Percentiles rank a stretch among this genome's conserved stretches.
Conservation (phyloP, 2,329 filamentous ascomycete genomes). For the Talaromyces rugulosus region DNA sequence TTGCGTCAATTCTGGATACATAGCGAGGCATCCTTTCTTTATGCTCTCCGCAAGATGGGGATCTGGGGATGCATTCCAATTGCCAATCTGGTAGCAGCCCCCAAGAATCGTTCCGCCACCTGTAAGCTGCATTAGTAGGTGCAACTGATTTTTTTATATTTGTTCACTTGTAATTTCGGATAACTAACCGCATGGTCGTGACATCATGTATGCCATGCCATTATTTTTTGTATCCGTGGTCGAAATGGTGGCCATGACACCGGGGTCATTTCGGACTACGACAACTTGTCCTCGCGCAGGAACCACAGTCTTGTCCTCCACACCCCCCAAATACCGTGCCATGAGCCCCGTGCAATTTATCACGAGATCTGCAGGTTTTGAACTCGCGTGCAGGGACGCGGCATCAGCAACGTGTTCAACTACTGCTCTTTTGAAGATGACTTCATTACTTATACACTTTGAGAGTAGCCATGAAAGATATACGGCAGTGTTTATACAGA, state of each 20-base stretch:
- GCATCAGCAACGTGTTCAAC: constrained; percentile 73
- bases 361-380: constrained; percentile 57
- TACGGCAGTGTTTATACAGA: constrained; percentile 86
- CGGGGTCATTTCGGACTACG: constrained; percentile 72
- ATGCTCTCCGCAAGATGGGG: constrained; percentile 75
- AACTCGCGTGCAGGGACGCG: constrained; percentile 51
- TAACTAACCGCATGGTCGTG: constrained; percentile 52
- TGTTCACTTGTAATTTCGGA: neutral
- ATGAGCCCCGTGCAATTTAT: constrained; percentile 83
- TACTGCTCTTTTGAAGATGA: constrained; percentile 59
- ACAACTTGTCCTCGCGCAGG: constrained; percentile 82
- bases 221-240: constrained; percentile 69
- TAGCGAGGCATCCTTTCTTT: constrained; percentile 61
- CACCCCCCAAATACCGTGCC: constrained; percentile 72
- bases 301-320: constrained; percentile 67
- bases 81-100: constrained; percentile 75
- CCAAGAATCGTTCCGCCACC: constrained; percentile 77
- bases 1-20: constrained; percentile 33
- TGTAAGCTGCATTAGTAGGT: neutral
- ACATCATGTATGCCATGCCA: constrained; percentile 79
- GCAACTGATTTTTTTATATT: neutral
- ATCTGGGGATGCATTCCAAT: constrained; percentile 76
- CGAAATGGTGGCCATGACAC: constrained; percentile 64
- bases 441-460: constrained; percentile 71
- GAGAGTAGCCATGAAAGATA: constrained; percentile 84